Evolutionary conservation across 768 basidiomycete genomes (phyloP).

Genomic region (Candolleomyces eurysporus): DNA sequence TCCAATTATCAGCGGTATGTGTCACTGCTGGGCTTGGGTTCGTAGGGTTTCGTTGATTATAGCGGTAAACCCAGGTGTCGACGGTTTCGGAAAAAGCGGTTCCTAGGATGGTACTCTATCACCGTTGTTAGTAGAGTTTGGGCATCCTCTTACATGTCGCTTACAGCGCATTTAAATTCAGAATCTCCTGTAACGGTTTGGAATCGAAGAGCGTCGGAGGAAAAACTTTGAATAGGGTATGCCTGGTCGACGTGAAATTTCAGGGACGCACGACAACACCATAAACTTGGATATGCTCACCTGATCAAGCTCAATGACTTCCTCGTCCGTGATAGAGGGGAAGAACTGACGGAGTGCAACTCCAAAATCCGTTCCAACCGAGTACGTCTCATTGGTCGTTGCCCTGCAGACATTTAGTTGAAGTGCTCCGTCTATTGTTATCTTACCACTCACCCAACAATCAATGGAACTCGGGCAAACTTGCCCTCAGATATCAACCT

Average conservation of each 20-base stretch:
- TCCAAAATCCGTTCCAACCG: conserved; percentile 36
- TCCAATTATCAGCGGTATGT: conserved; percentile 65
- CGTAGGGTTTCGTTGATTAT: conserved; percentile 55
- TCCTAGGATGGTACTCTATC: conserved; percentile 47
- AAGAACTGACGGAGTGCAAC: conserved; percentile 39
- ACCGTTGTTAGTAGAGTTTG: neutral
- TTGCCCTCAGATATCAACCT: conserved; percentile 40
- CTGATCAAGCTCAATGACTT: conserved; percentile 35
- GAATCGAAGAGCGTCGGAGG: conserved; percentile 37
- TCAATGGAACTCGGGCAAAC: conserved; percentile 50
- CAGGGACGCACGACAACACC: neutral
- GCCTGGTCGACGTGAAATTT: conserved; percentile 17
- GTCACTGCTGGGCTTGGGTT: conserved; percentile 29
- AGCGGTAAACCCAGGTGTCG: conserved; percentile 53
- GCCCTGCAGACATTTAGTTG: conserved; percentile 28
- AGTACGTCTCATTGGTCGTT: conserved; percentile 59
- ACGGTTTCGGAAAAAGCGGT: conserved; percentile 33
- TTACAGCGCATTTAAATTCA: conserved; percentile 51
- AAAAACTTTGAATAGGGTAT: conserved; percentile 44
- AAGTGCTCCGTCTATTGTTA: neutral
- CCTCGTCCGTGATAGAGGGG: conserved; percentile 40
- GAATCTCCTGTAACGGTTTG: conserved; percentile 50
- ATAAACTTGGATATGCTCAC: conserved; percentile 12
- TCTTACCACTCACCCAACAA: conserved; percentile 50
- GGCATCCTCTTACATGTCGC: conserved; percentile 15